Evolutionary conservation across 768 basidiomycete genomes (phyloP).

Genomic region (Daedaleopsis sinensis): DNA sequence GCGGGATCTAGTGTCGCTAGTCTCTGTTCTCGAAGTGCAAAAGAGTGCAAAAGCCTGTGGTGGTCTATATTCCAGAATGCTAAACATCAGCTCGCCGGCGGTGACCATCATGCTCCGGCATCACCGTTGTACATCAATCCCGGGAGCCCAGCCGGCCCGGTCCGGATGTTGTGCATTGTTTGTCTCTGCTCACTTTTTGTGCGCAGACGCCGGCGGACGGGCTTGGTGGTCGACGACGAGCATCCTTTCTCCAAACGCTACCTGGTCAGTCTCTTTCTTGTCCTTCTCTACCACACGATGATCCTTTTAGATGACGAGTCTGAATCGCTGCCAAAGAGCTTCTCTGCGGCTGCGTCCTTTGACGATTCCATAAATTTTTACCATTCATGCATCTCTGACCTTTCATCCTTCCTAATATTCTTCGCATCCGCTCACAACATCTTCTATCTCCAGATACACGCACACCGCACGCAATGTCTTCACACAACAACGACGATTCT

Average conservation of each 20-base stretch:
- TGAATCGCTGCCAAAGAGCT: slow-evolving; percentile 63
- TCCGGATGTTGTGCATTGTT: slow-evolving; percentile 12
- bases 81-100: too few species aligned
- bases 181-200: slow-evolving; percentile 10
- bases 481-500: slow-evolving; percentile 58
- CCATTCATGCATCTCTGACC: slow-evolving; percentile 96
- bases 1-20: too few species aligned
- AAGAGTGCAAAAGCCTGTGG: too few species aligned
- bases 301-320: slow-evolving; percentile 80
- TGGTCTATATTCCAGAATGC: too few species aligned
- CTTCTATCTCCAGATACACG: not conserved
- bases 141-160: slow-evolving; percentile 7
- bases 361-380: slow-evolving; percentile 68
- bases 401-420: slow-evolving; percentile 12
- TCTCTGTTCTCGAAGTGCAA: too few species aligned
- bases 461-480: slow-evolving; percentile 16
- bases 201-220: not conserved
- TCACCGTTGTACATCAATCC: too few species aligned
- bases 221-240: too few species aligned
- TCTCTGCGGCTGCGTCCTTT: slow-evolving; percentile 52
- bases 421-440: slow-evolving; percentile 15
- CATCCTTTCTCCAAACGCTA: slow-evolving; percentile 14
- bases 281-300: slow-evolving; percentile 40
- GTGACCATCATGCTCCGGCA: too few species aligned
- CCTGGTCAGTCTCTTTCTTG: slow-evolving; percentile 1